These are phyloP conservation scores for Fusarium decemcellulare DNA, from an alignment of 2,329 filamentous ascomycete genomes.

Conservation along the genomic window DNA sequence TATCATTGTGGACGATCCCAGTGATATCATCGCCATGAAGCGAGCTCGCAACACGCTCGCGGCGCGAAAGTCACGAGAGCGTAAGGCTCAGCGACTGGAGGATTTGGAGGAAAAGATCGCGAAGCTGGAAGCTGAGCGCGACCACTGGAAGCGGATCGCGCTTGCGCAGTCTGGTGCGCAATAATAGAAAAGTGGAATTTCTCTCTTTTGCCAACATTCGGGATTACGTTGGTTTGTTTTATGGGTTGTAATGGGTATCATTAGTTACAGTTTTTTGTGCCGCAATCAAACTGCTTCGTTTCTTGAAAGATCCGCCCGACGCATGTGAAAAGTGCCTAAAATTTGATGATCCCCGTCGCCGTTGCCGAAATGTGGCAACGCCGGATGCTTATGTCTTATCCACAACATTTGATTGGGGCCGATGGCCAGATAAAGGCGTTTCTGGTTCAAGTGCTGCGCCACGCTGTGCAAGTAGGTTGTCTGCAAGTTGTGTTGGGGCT, in stretches of 20 bases:
- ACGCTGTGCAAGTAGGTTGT: too few species aligned
- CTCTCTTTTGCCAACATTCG: slow-evolving; percentile 44
- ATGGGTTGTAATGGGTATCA: slow-evolving; percentile 34
- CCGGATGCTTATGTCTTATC: too few species aligned
- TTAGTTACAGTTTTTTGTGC: slow-evolving; percentile 21
- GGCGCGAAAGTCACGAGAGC: slow-evolving; percentile 91
- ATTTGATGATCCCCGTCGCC: too few species aligned
- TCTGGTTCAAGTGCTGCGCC: too few species aligned
- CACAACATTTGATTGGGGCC: too few species aligned
- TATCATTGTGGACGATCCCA: slow-evolving; percentile 81
- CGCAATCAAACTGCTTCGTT: slow-evolving; percentile 19
- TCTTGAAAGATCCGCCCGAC: not conserved
- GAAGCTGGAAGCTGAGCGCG: slow-evolving; percentile 76
- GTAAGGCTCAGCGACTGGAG: slow-evolving; percentile 84
- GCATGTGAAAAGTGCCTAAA: too few species aligned
- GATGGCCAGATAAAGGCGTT: too few species aligned
- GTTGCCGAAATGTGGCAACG: too few species aligned
- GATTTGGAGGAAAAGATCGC: slow-evolving; percentile 81
- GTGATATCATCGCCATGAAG: slow-evolving; percentile 87
- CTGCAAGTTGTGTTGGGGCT: too few species aligned
- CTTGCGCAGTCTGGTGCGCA: slow-evolving; percentile 56
- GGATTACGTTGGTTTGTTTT: slow-evolving; percentile 35
- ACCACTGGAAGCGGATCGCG: slow-evolving; percentile 75
- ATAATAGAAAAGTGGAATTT: slow-evolving; percentile 51
- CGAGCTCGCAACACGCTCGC: slow-evolving; percentile 94